phyloP scores from a whole-genome alignment of 2,329 filamentous ascomycete species.

The Coleophoma crateriformis region DNA sequence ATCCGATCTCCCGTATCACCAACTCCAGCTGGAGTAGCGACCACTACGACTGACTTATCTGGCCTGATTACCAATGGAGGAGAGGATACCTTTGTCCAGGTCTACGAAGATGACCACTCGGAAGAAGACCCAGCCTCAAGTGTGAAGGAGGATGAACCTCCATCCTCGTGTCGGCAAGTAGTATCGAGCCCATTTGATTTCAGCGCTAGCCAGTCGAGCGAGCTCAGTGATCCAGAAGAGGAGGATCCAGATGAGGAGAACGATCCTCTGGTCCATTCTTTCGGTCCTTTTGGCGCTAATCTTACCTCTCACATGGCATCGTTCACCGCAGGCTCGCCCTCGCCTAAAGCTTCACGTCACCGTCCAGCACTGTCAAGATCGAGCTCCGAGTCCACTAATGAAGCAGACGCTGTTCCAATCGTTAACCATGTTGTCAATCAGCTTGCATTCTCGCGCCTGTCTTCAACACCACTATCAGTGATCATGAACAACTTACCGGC shows the following conservation, averaged over 20 bases:
- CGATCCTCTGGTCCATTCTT: conserved; percentile 86
- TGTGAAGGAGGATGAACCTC: conserved; percentile 4
- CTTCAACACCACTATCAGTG: conserved; percentile 83
- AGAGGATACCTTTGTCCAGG: conserved; percentile 48
- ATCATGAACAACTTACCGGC: conserved; percentile 82
- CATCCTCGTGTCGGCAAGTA: conserved; percentile 18
- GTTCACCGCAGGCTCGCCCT: conserved; percentile 54
- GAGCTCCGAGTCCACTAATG: conserved; percentile 25
- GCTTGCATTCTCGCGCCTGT: conserved; percentile 87
- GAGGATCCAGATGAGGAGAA: conserved; percentile 88
- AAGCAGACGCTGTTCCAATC: conserved; percentile 39
- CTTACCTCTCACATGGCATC: conserved; percentile 77
- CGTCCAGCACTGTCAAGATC: conserved; percentile 20
- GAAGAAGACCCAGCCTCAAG: conserved; percentile 41
- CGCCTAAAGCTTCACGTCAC: conserved; percentile 45
- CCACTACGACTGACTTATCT: conserved; percentile 12
- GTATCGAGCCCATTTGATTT: conserved; percentile 15
- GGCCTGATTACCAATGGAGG: conserved; percentile 33
- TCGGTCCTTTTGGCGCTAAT: conserved; percentile 84
- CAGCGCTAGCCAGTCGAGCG: conserved; percentile 37
- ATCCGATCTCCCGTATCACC: conserved; percentile 77
- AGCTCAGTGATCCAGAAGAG: conserved; percentile 49
- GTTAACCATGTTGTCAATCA: conserved; percentile 92
- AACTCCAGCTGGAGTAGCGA: conserved; percentile 36
- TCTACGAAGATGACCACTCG: conserved; percentile 66